Conservation (phyloP, 192 early-diverging fungal species). For the Coemansia guatemalensis region DNA sequence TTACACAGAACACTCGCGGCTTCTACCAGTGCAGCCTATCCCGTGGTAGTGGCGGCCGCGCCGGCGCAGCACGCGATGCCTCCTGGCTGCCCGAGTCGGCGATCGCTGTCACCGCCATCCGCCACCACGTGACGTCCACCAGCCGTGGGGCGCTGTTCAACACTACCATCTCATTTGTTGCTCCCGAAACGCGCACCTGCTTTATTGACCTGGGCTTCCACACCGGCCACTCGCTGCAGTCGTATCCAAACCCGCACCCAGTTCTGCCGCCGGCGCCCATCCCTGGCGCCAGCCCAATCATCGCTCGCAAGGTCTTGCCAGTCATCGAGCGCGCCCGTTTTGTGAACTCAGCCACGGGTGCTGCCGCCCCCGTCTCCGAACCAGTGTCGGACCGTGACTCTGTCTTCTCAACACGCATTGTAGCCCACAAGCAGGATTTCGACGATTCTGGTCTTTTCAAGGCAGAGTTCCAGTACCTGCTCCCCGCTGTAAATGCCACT, state of each 20-base stretch:
- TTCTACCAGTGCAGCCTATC: conserved; percentile 37
- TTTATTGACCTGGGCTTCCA: conserved; percentile 49
- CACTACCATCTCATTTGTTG: conserved; percentile 29
- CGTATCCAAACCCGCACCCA: conserved; percentile 49
- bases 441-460: conserved; percentile 24
- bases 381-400: conserved; percentile 24
- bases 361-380: conserved; percentile 19
- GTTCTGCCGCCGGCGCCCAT: conserved; percentile 16
- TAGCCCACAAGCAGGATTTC: conserved; percentile 39
- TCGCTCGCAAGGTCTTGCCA: conserved; percentile 27
- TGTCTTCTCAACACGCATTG: conserved; percentile 38
- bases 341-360: conserved; percentile 15
- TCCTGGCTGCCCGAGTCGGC: conserved; percentile 35
- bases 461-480: conserved; percentile 35
- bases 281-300: conserved; percentile 5
- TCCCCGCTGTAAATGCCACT: conserved; percentile 18
- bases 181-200: conserved; percentile 50
- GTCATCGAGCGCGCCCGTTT: conserved; percentile 46
- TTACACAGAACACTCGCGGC: conserved; percentile 32
- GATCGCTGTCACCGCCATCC: conserved; percentile 33
- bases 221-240: conserved; percentile 37
- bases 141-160: conserved; percentile 34
- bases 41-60: neutral
- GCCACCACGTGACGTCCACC: conserved; percentile 9
- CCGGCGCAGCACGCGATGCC: neutral